A percentile compares a stretch with the other conserved stretches of the same genome.
These are phyloP conservation scores for Warburgia ugandensis DNA, from an alignment of 164 flowering plant genomes.

Conservation along the genomic window DNA sequence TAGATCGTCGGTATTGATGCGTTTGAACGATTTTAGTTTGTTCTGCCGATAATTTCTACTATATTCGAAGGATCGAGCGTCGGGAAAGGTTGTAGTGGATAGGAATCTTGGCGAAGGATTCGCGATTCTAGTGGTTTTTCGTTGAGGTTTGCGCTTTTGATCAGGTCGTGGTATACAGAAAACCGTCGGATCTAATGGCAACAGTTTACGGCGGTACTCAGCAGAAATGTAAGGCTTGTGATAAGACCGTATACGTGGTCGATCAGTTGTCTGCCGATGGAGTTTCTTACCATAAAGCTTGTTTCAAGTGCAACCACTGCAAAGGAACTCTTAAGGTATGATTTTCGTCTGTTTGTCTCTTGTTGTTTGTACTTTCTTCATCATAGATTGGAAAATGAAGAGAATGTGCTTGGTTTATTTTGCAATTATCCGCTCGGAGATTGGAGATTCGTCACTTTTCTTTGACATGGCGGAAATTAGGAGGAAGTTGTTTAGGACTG, in stretches of 20 bases:
- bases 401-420: not conserved
- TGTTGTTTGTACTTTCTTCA: not conserved
- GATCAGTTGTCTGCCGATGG: slow-evolving; percentile 93
- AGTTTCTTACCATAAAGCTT: slow-evolving; percentile 73
- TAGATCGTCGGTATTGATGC: not conserved
- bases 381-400: not conserved
- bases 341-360: not conserved
- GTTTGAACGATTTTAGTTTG: not conserved
- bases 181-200: slow-evolving; percentile 2
- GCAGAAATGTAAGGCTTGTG: slow-evolving; percentile 91
- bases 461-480: not conserved
- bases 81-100: not conserved
- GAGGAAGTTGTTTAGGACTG: too few species aligned
- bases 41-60: too few species aligned
- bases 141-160: not conserved
- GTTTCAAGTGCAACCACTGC: slow-evolving; percentile 94
- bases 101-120: not conserved
- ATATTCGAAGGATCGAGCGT: too few species aligned
- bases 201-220: slow-evolving; percentile 70
- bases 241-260: slow-evolving; percentile 84
- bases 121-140: too few species aligned
- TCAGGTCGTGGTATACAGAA: not conserved
- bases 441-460: not conserved
- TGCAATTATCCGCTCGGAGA: not conserved
- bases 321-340: slow-evolving; percentile 81